phyloP scores from a whole-genome alignment of 495 filamentous ascomycete species.

The Penicillium malachiteum region DNA sequence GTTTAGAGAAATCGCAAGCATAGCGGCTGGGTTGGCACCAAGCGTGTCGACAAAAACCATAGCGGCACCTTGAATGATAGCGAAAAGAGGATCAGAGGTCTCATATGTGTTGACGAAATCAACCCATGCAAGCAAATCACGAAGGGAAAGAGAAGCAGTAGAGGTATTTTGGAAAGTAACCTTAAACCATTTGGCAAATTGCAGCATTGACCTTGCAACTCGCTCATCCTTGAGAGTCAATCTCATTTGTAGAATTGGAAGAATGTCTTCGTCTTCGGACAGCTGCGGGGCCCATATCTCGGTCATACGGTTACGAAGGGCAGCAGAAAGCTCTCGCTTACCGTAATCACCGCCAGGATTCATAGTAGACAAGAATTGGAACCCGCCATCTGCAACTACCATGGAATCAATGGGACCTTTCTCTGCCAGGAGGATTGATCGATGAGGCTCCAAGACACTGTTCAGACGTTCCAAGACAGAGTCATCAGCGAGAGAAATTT shows the following conservation, averaged over 20 bases:
- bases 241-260: conserved; percentile 81
- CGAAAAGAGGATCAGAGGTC: conserved; percentile 49
- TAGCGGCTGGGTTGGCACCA: conserved; percentile 87
- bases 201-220: conserved; percentile 60
- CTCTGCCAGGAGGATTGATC: conserved; percentile 87
- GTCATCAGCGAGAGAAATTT: conserved; percentile 97
- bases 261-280: conserved; percentile 77
- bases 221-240: conserved; percentile 54
- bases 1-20: conserved; percentile 63
- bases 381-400: conserved; percentile 73
- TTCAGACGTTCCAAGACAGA: conserved; percentile 96
- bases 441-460: conserved; percentile 88
- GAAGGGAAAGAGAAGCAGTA: conserved; percentile 74
- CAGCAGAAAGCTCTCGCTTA: conserved; percentile 93
- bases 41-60: conserved; percentile 95
- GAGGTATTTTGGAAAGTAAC: conserved; percentile 69
- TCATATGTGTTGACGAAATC: conserved; percentile 75
- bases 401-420: conserved; percentile 82
- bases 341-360: conserved; percentile 98
- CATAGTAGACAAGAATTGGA: conserved; percentile 98
- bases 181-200: conserved; percentile 92
- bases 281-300: conserved; percentile 94
- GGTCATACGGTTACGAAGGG: conserved; percentile 93
- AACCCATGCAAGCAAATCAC: conserved; percentile 92
- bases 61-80: conserved; percentile 81